Evolutionary conservation across 768 basidiomycete genomes (phyloP).

Genomic region (Mycena olivaceomarginata): DNA sequence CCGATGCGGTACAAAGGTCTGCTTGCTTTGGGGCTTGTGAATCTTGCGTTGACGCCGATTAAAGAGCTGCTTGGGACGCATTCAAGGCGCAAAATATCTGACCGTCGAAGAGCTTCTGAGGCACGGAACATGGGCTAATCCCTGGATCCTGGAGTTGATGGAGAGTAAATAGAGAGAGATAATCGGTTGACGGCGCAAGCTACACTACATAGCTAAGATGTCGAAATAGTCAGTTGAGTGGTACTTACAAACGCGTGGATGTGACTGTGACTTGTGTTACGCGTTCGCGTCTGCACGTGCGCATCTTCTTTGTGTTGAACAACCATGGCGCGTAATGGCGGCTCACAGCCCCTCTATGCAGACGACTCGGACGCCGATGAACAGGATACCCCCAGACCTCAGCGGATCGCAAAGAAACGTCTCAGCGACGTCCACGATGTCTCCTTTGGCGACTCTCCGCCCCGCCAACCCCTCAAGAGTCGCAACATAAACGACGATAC

Average conservation of each 20-base stretch:
- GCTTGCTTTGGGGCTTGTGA: constrained; percentile 29
- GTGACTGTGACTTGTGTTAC: not conserved
- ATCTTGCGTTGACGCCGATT: constrained; percentile 9
- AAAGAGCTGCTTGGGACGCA: constrained; percentile 67
- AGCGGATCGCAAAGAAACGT: constrained; percentile 71
- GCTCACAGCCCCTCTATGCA: constrained; percentile 57
- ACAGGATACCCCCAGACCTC: constrained; percentile 61
- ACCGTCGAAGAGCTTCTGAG: constrained; percentile 57
- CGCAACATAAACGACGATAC: constrained; percentile 88
- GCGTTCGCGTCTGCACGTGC: constrained; percentile 27
- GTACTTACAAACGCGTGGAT: constrained; percentile 34
- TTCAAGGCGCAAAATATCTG: constrained; percentile 68
- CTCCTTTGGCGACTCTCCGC: constrained; percentile 60
- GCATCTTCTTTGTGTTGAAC: constrained; percentile 22
- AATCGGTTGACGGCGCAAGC: too few species aligned
- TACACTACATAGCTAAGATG: too few species aligned
- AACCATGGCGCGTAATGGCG: constrained; percentile 49
- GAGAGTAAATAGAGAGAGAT: constrained; percentile 27
- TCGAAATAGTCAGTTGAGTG: too few species aligned
- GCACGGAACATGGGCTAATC: constrained; percentile 60
- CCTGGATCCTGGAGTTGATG: constrained; percentile 62
- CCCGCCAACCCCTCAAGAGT: constrained; percentile 64
- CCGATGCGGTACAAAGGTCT: constrained; percentile 63
- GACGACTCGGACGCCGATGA: constrained; percentile 64
- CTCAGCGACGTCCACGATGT: constrained; percentile 76